Percentiles rank a stretch among this genome's conserved stretches.
These are phyloP conservation scores for Litsea cubeba DNA, from an alignment of 164 flowering plant genomes.

Conservation along the genomic window DNA sequence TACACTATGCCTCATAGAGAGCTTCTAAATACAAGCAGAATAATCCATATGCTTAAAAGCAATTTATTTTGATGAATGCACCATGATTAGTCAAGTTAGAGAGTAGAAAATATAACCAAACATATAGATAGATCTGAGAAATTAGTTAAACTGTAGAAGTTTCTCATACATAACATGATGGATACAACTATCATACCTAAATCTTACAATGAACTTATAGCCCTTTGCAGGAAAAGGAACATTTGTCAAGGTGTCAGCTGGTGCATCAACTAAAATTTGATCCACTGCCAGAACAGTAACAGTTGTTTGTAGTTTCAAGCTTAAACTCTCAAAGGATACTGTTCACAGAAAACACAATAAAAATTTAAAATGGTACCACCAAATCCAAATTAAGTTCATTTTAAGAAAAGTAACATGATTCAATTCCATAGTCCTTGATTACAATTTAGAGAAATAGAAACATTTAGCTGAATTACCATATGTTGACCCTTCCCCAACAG, in stretches of 20 bases:
- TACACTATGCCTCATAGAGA: too few relatives aligned
- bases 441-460: neutral
- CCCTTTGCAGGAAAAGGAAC: constrained; percentile 65
- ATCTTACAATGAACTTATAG: constrained; percentile 59
- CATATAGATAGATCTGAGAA: neutral
- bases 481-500: constrained; percentile 60
- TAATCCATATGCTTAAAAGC: too few relatives aligned
- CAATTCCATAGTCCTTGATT: neutral
- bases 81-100: too few relatives aligned
- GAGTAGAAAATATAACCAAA: too few relatives aligned
- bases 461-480: constrained; percentile 35
- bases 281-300: constrained; percentile 46
- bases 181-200: constrained; percentile 43
- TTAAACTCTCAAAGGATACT: constrained; percentile 47
- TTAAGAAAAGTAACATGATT: neutral
- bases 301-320: constrained; percentile 49
- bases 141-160: neutral
- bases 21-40: too few relatives aligned
- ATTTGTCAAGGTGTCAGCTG: constrained; percentile 59
- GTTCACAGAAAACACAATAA: constrained; percentile 13
- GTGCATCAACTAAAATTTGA: constrained; percentile 51
- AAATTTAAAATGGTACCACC: neutral
- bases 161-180: neutral
- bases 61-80: too few relatives aligned
- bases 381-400: neutral